phyloP scores from a whole-genome alignment of 208 protist species.

The Blastocrithidia nonstop region DNA sequence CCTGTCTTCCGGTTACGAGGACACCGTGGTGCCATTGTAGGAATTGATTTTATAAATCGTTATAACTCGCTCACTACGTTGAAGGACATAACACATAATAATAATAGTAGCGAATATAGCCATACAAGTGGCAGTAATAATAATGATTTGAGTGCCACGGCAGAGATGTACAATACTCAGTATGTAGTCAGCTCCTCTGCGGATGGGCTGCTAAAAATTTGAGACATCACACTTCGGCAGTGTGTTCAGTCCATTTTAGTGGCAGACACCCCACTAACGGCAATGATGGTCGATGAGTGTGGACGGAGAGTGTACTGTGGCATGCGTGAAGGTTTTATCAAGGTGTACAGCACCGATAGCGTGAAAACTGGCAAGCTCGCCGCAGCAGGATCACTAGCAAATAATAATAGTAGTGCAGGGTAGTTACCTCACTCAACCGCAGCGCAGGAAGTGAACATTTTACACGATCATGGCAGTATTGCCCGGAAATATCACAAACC shows the following conservation, averaged over 20 bases:
- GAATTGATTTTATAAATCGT: slow-evolving; percentile 34
- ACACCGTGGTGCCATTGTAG: slow-evolving; percentile 70
- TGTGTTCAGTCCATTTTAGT: slow-evolving; percentile 80
- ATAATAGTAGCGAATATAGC: not conserved
- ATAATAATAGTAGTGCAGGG: slow-evolving; percentile 3
- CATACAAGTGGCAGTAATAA: not conserved
- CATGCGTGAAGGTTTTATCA: slow-evolving; percentile 69
- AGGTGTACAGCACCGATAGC: slow-evolving; percentile 68
- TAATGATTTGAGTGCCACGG: not conserved
- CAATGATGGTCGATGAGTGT: slow-evolving; percentile 38
- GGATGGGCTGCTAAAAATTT: slow-evolving; percentile 83
- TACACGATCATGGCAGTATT: slow-evolving; percentile 57
- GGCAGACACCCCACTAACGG: slow-evolving; percentile 64
- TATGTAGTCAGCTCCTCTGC: slow-evolving; percentile 59
- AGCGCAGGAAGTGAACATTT: slow-evolving; percentile 1
- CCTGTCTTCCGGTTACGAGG: slow-evolving; percentile 65
- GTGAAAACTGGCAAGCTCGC: slow-evolving; percentile 10
- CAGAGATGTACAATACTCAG: slow-evolving; percentile 4
- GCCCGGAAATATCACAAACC: slow-evolving; percentile 71
- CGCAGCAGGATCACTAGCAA: not conserved
- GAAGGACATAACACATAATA: not conserved
- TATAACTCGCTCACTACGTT: not conserved
- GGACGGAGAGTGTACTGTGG: slow-evolving; percentile 69
- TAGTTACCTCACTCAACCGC: not conserved
- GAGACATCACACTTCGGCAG: slow-evolving; percentile 60